These are phyloP conservation scores for Solanum ahanhuiri DNA, from an alignment of 257 asterid species.

Conservation along the genomic window DNA sequence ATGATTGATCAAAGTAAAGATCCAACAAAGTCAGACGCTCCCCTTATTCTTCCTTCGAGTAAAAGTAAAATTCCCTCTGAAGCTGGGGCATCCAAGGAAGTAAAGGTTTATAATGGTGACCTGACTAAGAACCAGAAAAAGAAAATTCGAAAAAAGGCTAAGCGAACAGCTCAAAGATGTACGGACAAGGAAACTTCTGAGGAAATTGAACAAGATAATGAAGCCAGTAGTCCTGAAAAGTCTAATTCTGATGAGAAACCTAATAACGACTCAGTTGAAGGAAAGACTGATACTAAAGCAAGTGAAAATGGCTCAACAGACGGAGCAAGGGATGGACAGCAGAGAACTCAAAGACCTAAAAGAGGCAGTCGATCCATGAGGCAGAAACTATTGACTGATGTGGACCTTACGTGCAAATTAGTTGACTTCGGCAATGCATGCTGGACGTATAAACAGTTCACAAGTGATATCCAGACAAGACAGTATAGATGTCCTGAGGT, in stretches of 20 bases:
- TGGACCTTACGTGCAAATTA: constrained; percentile 79
- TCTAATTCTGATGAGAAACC: constrained; percentile 36
- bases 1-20: constrained; percentile 84
- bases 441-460: constrained; percentile 91
- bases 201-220: constrained; percentile 50
- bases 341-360: constrained; percentile 41
- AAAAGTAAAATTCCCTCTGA: constrained; percentile 43
- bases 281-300: constrained; percentile 21
- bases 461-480: constrained; percentile 90
- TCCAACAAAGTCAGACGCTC: constrained; percentile 49
- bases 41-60: constrained; percentile 53
- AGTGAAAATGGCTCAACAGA: constrained; percentile 17
- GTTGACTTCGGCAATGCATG: constrained; percentile 99
- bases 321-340: constrained; percentile 15
- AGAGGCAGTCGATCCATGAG: constrained; percentile 62
- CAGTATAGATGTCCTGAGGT: constrained; percentile 98
- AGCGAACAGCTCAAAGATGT: constrained; percentile 66
- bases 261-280: constrained; percentile 25
- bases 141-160: constrained; percentile 66
- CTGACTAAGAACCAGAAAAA: constrained; percentile 87
- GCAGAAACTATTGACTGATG: constrained; percentile 69
- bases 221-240: constrained; percentile 49
- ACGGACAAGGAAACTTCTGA: constrained; percentile 37
- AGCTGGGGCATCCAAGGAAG: constrained; percentile 45
- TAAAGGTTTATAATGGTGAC: constrained; percentile 40